Evolutionary conservation across 2,329 filamentous ascomycete genomes (phyloP).

Genomic region (Truncatella angustata): DNA sequence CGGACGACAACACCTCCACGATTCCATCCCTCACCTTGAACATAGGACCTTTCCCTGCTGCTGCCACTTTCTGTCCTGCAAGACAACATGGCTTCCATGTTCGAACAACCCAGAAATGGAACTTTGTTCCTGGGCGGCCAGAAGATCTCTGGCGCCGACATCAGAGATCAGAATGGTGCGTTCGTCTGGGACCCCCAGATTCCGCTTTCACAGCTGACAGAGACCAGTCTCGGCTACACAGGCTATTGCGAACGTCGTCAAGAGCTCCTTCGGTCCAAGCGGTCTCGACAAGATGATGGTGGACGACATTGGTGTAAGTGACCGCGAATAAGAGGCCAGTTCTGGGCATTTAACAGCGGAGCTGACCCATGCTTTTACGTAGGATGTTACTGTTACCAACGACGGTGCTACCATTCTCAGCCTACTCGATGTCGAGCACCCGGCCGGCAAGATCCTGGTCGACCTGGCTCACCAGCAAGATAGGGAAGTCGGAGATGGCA

Average conservation of each 20-base stretch:
- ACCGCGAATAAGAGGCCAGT: constrained; percentile 8
- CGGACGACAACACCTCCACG: background rate
- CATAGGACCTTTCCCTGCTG: background rate
- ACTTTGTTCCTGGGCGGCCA: constrained; percentile 95
- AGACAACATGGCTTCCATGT: constrained; percentile 81
- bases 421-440: constrained; percentile 95
- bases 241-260: constrained; percentile 97
- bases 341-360: background rate
- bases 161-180: constrained; percentile 92
- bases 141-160: constrained; percentile 96
- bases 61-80: background rate
- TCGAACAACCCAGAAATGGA: constrained; percentile 92
- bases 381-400: constrained; percentile 98
- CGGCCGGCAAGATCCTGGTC: constrained; percentile 96
- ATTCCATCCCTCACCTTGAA: background rate
- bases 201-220: background rate
- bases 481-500: constrained; percentile 98
- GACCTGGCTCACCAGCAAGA: constrained; percentile 98
- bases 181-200: constrained; percentile 18
- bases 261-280: constrained; percentile 96
- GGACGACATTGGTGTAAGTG: constrained; percentile 88
- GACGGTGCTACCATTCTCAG: constrained; percentile 96
- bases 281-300: constrained; percentile 99
- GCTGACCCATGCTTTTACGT: constrained; percentile 8
- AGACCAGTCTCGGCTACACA: constrained; percentile 82